These are phyloP conservation scores for Verticillium zaregamsianum DNA, from an alignment of 2,329 filamentous ascomycete genomes.

Conservation along the genomic window DNA sequence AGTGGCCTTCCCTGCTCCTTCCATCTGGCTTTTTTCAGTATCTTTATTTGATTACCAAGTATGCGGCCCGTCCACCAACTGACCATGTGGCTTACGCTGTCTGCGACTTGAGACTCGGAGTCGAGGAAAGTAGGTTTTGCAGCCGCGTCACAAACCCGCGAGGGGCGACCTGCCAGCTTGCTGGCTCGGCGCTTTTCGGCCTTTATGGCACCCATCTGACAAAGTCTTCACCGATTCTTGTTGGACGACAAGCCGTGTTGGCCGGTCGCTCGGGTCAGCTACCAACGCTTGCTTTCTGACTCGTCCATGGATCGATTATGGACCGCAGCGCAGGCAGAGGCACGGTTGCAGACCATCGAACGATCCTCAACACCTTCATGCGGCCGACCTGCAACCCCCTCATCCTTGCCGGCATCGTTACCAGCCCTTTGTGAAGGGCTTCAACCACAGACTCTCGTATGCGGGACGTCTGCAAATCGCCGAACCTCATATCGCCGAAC, in stretches of 20 bases:
- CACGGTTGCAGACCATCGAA: not conserved
- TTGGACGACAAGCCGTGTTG: not conserved
- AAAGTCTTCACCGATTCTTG: not conserved
- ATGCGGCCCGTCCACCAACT: not conserved
- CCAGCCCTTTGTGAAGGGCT: not conserved
- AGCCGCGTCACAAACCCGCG: not conserved
- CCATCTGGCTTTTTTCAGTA: not conserved
- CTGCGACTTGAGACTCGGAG: not conserved
- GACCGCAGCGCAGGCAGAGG: not conserved
- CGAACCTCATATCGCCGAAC: not conserved
- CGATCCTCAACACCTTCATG: slow-evolving; percentile 1
- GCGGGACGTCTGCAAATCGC: not conserved
- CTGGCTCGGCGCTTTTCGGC: not conserved
- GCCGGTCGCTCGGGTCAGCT: not conserved
- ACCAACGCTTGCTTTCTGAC: not conserved
- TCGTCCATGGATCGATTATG: not conserved
- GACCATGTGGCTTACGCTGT: not conserved
- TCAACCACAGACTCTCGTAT: not conserved
- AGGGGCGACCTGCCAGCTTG: not conserved
- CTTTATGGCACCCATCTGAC: not conserved
- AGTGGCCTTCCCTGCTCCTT: not conserved
- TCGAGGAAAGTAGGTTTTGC: not conserved
- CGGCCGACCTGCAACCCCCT: not conserved
- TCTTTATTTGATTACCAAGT: not conserved
- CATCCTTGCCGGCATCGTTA: not conserved